Percentiles rank a stretch among this genome's conserved stretches.
Evolutionary conservation across 2,329 filamentous ascomycete genomes (phyloP).

Genomic region (Dothideomycetidae sp.): DNA sequence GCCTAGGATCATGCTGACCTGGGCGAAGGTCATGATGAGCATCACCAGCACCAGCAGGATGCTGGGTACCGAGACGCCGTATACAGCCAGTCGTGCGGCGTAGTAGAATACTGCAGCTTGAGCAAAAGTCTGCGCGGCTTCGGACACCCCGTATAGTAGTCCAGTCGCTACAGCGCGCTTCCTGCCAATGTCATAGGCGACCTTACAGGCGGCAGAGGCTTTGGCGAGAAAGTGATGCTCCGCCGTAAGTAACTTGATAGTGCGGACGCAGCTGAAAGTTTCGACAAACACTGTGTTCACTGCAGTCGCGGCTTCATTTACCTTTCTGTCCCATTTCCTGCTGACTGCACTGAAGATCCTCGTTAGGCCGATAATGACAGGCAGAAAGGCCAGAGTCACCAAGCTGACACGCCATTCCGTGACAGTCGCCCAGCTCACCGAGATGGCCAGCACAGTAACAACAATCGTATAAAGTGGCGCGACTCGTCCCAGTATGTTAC

Average conservation of each 20-base stretch:
- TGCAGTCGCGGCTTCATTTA: conserved; percentile 47
- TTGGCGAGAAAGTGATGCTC: conserved; percentile 57
- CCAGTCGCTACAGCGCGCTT: conserved; percentile 54
- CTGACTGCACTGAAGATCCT: conserved; percentile 51
- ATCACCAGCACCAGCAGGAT: conserved; percentile 67
- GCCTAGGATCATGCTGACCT: conserved; percentile 52
- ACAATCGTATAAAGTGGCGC: conserved; percentile 55
- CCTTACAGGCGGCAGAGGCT: conserved; percentile 38
- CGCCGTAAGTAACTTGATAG: conserved; percentile 60
- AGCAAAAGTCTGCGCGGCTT: conserved; percentile 56
- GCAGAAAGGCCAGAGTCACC: conserved; percentile 54
- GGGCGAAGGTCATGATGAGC: conserved; percentile 69
- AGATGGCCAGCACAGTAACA: conserved; percentile 50
- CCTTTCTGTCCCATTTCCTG: conserved; percentile 56
- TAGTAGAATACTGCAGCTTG: conserved; percentile 77
- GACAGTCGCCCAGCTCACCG: conserved; percentile 57
- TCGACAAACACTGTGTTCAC: conserved; percentile 55
- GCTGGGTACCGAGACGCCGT: conserved; percentile 37
- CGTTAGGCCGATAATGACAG: conserved; percentile 52
- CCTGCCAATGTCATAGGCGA: conserved; percentile 47
- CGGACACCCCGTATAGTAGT: conserved; percentile 61
- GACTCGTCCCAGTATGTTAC: conserved; percentile 67
- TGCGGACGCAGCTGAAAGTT: conserved; percentile 62
- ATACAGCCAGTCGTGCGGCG: conserved; percentile 49
- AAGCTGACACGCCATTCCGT: conserved; percentile 71